Base-by-base conservation (phyloP, 208 protist genomes). In the Naegleria gruberi region DNA sequence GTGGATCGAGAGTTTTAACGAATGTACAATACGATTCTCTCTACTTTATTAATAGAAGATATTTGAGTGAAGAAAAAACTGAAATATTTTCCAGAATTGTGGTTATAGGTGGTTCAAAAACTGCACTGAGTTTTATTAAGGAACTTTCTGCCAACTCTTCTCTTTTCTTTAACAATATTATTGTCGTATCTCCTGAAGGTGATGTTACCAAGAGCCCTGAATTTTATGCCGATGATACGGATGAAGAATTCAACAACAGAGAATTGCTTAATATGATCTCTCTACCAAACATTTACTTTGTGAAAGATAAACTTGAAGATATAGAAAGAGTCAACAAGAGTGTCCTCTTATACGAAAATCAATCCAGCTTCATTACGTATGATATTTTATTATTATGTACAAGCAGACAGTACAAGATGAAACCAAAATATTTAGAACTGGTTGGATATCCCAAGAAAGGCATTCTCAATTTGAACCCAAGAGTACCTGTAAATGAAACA, bases 121-220 rank as follows among this genome's bases (percentile, higher is more conserved):
- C 96, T 5, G 96, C 94, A 5, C 91, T 97, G 7, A 87, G 92
- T 42, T 93, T 95, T 91, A 92, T 98, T 85, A 93, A 97, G 90
- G 93, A 93, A 51, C 94, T 97, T 47, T 90, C 96, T 40, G 73
- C 90, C 34, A 91, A 97, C 0, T 95, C 96, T 30, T 97, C 96
- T 92, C 91, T 95, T n/a, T 92, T 90, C 73, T 96, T 96, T 92
- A 94, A 93, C 34, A 97, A 97, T 91, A 91, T 97, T 81, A 92
- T 96, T 0, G 93, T 97, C n/a, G 91, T 97, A 43, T 96, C 95
- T 4, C 95, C 93, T 0, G 95, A 97, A 91, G 95, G 95, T 97
- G 93, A 95, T 94, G 65, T 90, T 97, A 82, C 55, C 96, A 44
- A 96, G 97, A 92, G 92, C 95, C 0, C 95, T 97, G 92, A 94